A percentile compares a stretch with the other conserved stretches of the same genome.
Evolutionary conservation across 192 early-diverging fungal species (phyloP).

Genomic region (Backusella tuberculispora): DNA sequence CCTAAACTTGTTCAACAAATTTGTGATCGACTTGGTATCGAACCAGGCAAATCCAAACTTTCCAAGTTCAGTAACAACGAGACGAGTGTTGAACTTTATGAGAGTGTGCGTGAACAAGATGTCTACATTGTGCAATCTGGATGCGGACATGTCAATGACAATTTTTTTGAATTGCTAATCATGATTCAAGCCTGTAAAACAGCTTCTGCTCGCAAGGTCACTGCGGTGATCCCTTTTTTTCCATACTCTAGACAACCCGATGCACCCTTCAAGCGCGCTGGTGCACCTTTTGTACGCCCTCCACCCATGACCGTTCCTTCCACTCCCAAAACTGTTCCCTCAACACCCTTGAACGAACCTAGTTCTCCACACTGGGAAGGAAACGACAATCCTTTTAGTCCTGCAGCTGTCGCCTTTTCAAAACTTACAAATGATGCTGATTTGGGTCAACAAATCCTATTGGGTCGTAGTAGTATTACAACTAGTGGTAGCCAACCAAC

Average conservation of each 20-base stretch:
- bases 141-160: constrained; percentile 95
- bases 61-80: constrained; percentile 95
- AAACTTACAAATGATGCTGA: constrained; percentile 16
- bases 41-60: constrained; percentile 69
- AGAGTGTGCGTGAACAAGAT: constrained; percentile 88
- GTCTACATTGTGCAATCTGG: constrained; percentile 94
- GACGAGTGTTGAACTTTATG: constrained; percentile 90
- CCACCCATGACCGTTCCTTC: constrained; percentile 44
- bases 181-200: constrained; percentile 97
- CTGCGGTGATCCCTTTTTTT: constrained; percentile 94
- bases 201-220: constrained; percentile 87
- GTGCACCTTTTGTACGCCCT: constrained; percentile 48
- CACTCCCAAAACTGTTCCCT: constrained; percentile 24
- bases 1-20: constrained; percentile 78
- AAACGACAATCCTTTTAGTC: constrained; percentile 1
- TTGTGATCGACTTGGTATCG: constrained; percentile 79
- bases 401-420: background rate
- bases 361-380: background rate
- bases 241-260: constrained; percentile 93
- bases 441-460: constrained; percentile 18
- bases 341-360: constrained; percentile 9
- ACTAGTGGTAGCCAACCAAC: background rate
- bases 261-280: constrained; percentile 56
- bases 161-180: constrained; percentile 95
- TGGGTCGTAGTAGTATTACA: background rate